Conservation (phyloP, 345 rosid species). For the Eutrema yunnanense region DNA sequence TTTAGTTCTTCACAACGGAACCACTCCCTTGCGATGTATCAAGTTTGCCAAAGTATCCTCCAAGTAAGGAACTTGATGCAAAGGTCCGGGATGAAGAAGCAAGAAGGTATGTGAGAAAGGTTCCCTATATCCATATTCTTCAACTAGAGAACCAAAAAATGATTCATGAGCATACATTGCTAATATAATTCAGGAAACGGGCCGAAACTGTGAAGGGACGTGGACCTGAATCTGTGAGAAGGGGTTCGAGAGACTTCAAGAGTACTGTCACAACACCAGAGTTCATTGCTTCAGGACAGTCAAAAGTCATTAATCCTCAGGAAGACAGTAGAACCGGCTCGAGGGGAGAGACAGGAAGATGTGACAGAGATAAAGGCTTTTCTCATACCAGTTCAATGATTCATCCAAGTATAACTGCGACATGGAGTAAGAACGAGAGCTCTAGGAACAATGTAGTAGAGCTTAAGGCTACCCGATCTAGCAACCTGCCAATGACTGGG, state of each 20-base stretch:
- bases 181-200: constrained; percentile 44
- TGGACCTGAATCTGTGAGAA: constrained; percentile 62
- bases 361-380: constrained; percentile 5
- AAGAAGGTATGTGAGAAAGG: constrained; percentile 35
- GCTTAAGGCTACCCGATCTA: constrained; percentile 18
- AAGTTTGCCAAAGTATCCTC: constrained; percentile 63
- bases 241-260: constrained; percentile 47
- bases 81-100: constrained; percentile 55
- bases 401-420: constrained; percentile 21
- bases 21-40: constrained; percentile 67
- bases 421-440: constrained; percentile 28
- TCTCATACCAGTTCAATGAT: constrained; percentile 26
- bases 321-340: constrained; percentile 12
- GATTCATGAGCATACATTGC: neutral
- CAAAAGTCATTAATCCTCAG: constrained; percentile 27
- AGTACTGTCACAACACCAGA: constrained; percentile 46
- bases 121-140: neutral
- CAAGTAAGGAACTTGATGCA: constrained; percentile 76
- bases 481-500: constrained; percentile 5
- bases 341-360: constrained; percentile 14
- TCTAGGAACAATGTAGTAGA: constrained; percentile 10
- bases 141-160: neutral
- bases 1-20: constrained; percentile 58
- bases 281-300: constrained; percentile 47
- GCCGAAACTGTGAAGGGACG: constrained; percentile 55